Base-by-base conservation (phyloP, 495 filamentous ascomycete genomes). In the Chaetomidium leptoderma region DNA sequence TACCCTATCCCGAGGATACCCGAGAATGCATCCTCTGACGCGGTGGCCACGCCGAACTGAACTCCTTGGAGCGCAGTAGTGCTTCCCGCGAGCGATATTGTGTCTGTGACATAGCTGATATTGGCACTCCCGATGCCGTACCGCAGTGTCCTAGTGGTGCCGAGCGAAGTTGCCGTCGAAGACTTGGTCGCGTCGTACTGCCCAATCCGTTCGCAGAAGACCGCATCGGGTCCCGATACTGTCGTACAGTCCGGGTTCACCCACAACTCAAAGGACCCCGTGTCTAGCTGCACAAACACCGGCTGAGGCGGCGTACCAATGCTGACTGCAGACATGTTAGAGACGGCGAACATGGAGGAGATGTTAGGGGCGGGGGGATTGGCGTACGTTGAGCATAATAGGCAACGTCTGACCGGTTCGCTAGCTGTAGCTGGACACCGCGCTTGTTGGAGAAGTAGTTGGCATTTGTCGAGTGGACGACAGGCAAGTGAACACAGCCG, bases 181-280 rank as follows among this genome's bases (percentile, higher is more conserved):
- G 76, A 79, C 23, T 51, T 64, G 10, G 66, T 48, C 5, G 71
- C 42, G 44, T 76, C 67, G 54, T 76, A 79, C 36, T 66, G 61
- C 0, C 76, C 76, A 5, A 69, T 61, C 24, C 68, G 74, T 7
- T 66, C 53, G 64, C 76, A 79, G 55, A 79, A 79, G 45, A 57
- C 66, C 4, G 68, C 61, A 42, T 78, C 75, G 7, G 67, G 55
- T 5, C 60, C 58, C 3, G 64, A 64, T 23, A 79, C 68, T 13
- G 61, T 65, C 8, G 64, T 65, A 55, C 76, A 79, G 59, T 76
- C 70, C 0, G 76, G 76, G 57, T 79, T 79, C 23, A 79, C 76
- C 76, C 76, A 79, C 7, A 79, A 65, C 64, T 79, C 76, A 60
- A 78, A 78, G 10, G 76, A 78, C 24, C 76, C 76, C 6, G 76